Percentiles rank a stretch among this genome's conserved stretches.
Conservation (phyloP, 2,329 filamentous ascomycete genomes). For the Mycosphaerella sp. region DNA sequence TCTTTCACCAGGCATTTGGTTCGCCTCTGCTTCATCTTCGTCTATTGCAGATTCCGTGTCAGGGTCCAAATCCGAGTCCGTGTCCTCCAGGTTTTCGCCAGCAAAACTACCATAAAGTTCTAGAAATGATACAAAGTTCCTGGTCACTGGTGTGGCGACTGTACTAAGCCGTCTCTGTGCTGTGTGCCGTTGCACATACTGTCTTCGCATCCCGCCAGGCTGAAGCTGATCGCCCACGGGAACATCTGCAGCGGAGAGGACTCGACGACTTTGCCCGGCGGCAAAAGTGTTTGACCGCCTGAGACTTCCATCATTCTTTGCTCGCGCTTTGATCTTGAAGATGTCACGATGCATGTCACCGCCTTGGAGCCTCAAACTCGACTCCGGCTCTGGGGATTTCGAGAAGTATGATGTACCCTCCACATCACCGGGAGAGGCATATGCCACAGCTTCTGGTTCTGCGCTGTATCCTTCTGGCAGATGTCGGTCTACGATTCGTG, state of each 20-base stretch:
- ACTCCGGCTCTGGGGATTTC: conserved; percentile 40
- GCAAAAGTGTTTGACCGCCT: conserved; percentile 63
- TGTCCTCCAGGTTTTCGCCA: conserved; percentile 60
- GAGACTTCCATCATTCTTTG: conserved; percentile 34
- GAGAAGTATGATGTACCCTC: conserved; percentile 8
- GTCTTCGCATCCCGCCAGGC: conserved; percentile 51
- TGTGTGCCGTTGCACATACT: conserved; percentile 47
- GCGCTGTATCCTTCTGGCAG: conserved; percentile 34
- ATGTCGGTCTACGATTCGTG: conserved; percentile 32
- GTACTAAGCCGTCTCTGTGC: conserved; percentile 36
- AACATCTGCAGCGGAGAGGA: conserved; percentile 26
- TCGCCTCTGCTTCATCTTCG: conserved; percentile 52
- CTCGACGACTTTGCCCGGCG: conserved; percentile 30
- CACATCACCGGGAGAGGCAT: conserved; percentile 11
- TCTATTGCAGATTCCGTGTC: conserved; percentile 52
- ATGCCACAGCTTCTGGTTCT: conserved; percentile 28
- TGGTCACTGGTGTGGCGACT: conserved; percentile 52
- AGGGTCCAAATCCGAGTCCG: conserved; percentile 42
- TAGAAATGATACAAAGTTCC: conserved; percentile 68
- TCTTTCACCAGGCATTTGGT: conserved; percentile 51
- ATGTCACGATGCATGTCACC: conserved; percentile 74
- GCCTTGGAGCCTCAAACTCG: conserved; percentile 65
- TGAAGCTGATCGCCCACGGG: conserved; percentile 42
- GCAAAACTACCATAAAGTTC: conserved; percentile 72
- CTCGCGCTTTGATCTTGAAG: conserved; percentile 63